Base-by-base conservation (phyloP, 1,284 basidiomycete genomes). In the Tranzscheliella williamsii region DNA sequence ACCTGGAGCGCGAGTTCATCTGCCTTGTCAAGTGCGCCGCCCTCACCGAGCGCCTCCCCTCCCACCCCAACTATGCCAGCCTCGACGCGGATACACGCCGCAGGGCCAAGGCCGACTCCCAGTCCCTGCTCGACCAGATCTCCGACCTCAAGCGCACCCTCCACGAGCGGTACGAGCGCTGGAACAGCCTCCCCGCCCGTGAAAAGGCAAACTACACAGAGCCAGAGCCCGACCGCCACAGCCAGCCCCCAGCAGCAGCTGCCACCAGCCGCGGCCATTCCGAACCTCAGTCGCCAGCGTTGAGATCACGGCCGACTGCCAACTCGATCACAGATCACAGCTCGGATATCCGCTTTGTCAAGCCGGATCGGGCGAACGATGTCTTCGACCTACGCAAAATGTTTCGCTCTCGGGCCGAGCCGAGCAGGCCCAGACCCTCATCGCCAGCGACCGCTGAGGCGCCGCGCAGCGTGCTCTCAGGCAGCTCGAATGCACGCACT, bases 11-110 rank as follows among this genome's bases (percentile, higher is more conserved):
- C 4, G 39, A 42, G 30, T 42, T 42, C 21, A 16, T 42, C 30
- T 42, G 61, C 33, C 63, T 68, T 20, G 57, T 50, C 21, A 51
- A 62, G 26, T 56, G 52, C 27, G 51, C 42, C 27, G 43, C 50
- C n/a, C 43, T 68, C 24, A 41, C 38, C 30, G 63, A 68, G 17
- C 38, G 55, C 20, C 24, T 68, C 2, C 64, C 63, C 4, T 35
- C 45, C 29, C 66, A 68, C 36, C 37, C 36, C 3, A 45, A 27
- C 4, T 63, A 40, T 24, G 16, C 23, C 24, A 17, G 20, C 23
- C 20, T 66, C n/a, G 51, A 9, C 9, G 27, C 27, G 27, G 27
- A 29, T 29, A 29, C 27, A n/a, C 9, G n/a, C 9, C 9, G 27
- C 9, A 29, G n/a, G 27, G 9, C n/a, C 9, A 29, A 29, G n/a